Evolutionary conservation across 2,329 filamentous ascomycete genomes (phyloP).

Genomic region (Beauveria medogensis): DNA sequence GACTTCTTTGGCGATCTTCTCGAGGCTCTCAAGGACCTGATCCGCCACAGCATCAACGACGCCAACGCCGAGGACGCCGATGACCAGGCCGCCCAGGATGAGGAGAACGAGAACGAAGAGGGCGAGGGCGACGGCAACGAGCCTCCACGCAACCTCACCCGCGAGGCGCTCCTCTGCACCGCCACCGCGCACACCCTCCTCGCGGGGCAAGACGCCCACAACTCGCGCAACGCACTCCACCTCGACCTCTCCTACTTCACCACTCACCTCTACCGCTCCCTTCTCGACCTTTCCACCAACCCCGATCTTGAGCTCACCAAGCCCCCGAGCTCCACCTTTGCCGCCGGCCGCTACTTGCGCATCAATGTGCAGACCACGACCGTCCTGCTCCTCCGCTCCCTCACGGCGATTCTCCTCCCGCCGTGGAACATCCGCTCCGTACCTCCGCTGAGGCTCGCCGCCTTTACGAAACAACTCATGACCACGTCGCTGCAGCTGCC

Average conservation of each 20-base stretch:
- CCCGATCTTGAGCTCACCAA: constrained; percentile 75
- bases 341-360: constrained; percentile 41
- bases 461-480: constrained; percentile 88
- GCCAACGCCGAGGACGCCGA: constrained; percentile 38
- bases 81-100: constrained; percentile 35
- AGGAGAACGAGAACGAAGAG: constrained; percentile 34
- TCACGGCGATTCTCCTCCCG: constrained; percentile 75
- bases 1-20: constrained; percentile 97
- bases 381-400: constrained; percentile 79
- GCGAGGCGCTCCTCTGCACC: constrained; percentile 86
- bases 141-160: constrained; percentile 61
- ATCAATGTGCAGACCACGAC: constrained; percentile 94
- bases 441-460: constrained; percentile 77
- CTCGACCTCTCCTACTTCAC: constrained; percentile 95
- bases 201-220: constrained; percentile 85
- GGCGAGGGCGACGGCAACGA: constrained; percentile 31
- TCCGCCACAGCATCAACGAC: constrained; percentile 61
- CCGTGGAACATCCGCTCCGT: constrained; percentile 63
- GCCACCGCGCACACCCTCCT: constrained; percentile 96
- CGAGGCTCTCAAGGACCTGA: constrained; percentile 88
- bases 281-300: constrained; percentile 71
- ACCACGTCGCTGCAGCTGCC: constrained; percentile 75
- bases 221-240: constrained; percentile 70
- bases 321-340: constrained; percentile 30
- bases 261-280: constrained; percentile 80